Base-by-base conservation (phyloP, 768 basidiomycete genomes). In the Asterophora lycoperdoides region DNA sequence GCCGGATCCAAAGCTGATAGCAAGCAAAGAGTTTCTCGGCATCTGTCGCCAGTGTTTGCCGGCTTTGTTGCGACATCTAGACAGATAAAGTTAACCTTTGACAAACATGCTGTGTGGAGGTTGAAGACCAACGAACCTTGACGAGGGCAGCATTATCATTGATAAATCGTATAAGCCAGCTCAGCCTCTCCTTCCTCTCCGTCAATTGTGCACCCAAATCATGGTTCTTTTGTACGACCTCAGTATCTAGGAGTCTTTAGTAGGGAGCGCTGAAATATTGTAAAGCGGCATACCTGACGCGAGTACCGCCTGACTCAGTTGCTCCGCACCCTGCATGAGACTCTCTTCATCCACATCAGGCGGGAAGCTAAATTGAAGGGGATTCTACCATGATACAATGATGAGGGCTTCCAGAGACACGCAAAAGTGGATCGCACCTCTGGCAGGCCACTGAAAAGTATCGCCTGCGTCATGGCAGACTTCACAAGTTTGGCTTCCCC, bases 81-180 rank as follows among this genome's bases (percentile, higher is more conserved):
- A 37, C 6, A 23, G 23, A 23, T 23, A 30, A 46, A 44, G 33
- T 42, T 11, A 39, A 5, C 26, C 30, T 11, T 37, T 34, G n/a
- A 36, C 36, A 19, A 30, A 15, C 34, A 30, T 23, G 19, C 13
- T 17, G 43, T 28, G 9, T 10, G 46, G 34, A 42, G 11, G 46
- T 20, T 8, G 15, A n/a, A 23, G 53, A 15, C 48, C 68, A 6
- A 23, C 23, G 23, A 28, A 88, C 92, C 75, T 89, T 91, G 33
- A 70, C 71, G 30, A 94, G 70, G 5, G 85, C 84, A 0, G 79
- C 84, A 63, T 95, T 95, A 44, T 89, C 84, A 38, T 92, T 89
- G 59, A 96, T 88, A 63, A 93, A 95, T 19, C 76, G 77, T 56
- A 95, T 89, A n/a, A 97, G 73, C 76, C 89, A 91, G 46, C 80